Percentiles rank a stretch among this genome's conserved stretches.
Evolutionary conservation across 306 rosid genomes (phyloP).

Genomic region (Castanea sativa): DNA sequence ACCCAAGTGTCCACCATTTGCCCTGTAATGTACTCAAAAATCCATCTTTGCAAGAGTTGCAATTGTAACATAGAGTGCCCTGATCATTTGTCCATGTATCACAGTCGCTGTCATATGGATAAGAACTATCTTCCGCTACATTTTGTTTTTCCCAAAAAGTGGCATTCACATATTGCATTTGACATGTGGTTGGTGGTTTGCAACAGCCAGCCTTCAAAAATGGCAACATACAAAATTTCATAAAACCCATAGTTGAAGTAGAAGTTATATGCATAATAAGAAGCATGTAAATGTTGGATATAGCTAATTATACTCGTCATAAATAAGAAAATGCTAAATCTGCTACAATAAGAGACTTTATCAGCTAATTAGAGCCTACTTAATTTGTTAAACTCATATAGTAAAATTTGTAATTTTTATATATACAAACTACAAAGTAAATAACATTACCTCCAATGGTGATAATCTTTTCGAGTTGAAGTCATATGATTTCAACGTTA

Average conservation of each 20-base stretch:
- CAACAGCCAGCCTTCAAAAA: constrained; percentile 28
- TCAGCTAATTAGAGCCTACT: too few species aligned
- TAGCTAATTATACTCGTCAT: background rate
- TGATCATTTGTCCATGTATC: constrained; percentile 22
- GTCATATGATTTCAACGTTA: constrained; percentile 17
- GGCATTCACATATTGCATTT: constrained; percentile 32
- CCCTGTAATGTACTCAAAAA: constrained; percentile 4
- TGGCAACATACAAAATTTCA: background rate
- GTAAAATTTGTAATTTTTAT: too few species aligned
- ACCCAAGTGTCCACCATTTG: constrained; percentile 32
- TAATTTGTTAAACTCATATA: too few species aligned
- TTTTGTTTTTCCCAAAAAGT: constrained; percentile 26
- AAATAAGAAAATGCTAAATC: too few species aligned
- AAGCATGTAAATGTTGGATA: background rate
- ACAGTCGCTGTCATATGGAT: constrained; percentile 20
- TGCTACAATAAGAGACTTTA: too few species aligned
- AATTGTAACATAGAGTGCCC: constrained; percentile 21
- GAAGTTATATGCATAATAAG: background rate
- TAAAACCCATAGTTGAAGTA: background rate
- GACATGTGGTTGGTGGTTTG: constrained; percentile 25
- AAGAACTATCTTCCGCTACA: background rate
- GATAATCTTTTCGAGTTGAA: constrained; percentile 15
- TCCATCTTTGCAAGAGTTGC: constrained; percentile 29
- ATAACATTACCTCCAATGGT: constrained; percentile 20
- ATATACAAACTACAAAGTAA: background rate